Base-by-base conservation (phyloP, 352 stramenopile species). In the Globisporangium abappressorium region DNA sequence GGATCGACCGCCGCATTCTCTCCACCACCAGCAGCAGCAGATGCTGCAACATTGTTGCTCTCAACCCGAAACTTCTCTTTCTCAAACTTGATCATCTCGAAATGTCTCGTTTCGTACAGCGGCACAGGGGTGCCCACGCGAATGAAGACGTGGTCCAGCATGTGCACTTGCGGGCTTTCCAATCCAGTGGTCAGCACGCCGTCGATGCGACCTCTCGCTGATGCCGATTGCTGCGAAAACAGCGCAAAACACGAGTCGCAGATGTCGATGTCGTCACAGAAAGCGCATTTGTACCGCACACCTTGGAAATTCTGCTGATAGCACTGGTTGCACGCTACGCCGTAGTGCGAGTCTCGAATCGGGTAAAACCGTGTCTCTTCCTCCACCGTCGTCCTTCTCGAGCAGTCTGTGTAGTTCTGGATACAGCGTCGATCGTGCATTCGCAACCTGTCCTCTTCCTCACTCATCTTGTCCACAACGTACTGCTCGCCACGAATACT, bases 301-400 rank as follows among this genome's bases (percentile, higher is more conserved):
- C 73, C 72, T 18, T 75, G 57, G 43, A 94, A 82, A 46, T 92
- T 85, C 22, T 75, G 76, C 22, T 75, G 73, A 58, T 84, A 74
- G 64, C 86, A 94, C 30, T 82, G 79, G 54, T 94, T 85, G 57
- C 86, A 94, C 22, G 86, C 80, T 8, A 94, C 82, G 24, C 84
- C 84, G 54, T 82, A 79, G 71, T 94, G 84, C 26, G 74, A 80
- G 0, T 74, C 76, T 38, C 77, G 66, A 5, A 61, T 60, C n/a
- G 83, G 85, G 55, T 92, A 93, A 60, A 79, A 93, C 2, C 56
- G 62, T 24, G 41, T 59, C 22, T 66, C 24, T 7, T 38, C 30
- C 6, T 70, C 58, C 6, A 26, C 46, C 11, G 43, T 33, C 5
- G 64, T 57, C 11, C 38, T 38, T 58, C n/a, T 67, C 38, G 57